Evolutionary conservation across 495 filamentous ascomycete species (phyloP).

Genomic region (Daldinia grandis): DNA sequence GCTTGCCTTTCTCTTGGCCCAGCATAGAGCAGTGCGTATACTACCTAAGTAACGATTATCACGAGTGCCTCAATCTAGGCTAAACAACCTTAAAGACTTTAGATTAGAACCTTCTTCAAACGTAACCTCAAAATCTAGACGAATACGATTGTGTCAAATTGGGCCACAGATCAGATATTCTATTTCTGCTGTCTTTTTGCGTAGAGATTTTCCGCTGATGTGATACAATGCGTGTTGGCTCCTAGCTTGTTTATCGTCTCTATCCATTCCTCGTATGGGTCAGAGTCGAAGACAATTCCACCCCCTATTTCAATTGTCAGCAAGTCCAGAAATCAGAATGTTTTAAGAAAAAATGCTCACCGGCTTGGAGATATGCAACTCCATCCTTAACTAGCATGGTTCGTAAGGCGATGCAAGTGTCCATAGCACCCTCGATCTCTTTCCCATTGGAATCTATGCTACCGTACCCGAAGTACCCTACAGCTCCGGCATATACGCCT

Average conservation of each 20-base stretch:
- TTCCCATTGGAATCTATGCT: constrained; percentile 56
- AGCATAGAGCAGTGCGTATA: not conserved
- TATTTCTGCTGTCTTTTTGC: constrained; percentile 46
- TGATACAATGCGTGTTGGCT: constrained; percentile 87
- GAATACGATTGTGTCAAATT: not conserved
- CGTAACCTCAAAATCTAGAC: not conserved
- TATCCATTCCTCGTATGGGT: constrained; percentile 91
- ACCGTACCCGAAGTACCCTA: constrained; percentile 87
- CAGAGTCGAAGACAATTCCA: constrained; percentile 96
- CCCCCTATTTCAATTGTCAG: constrained; percentile 64
- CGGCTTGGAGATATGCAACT: constrained; percentile 90
- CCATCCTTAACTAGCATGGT: constrained; percentile 96
- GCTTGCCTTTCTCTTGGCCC: not conserved
- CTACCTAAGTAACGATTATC: not conserved
- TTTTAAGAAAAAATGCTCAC: constrained; percentile 46
- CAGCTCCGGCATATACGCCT: constrained; percentile 95
- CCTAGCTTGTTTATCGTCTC: constrained; percentile 98
- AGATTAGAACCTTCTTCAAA: not conserved
- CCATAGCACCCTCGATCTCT: constrained; percentile 83
- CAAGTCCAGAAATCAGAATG: not conserved
- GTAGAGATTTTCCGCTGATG: constrained; percentile 81
- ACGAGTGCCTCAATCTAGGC: not conserved
- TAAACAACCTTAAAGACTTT: not conserved
- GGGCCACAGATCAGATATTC: not conserved
- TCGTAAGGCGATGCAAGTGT: constrained; percentile 96